phyloP scores from a whole-genome alignment of 345 rosid genomes.

The Eucalyptus cladocalyx region DNA sequence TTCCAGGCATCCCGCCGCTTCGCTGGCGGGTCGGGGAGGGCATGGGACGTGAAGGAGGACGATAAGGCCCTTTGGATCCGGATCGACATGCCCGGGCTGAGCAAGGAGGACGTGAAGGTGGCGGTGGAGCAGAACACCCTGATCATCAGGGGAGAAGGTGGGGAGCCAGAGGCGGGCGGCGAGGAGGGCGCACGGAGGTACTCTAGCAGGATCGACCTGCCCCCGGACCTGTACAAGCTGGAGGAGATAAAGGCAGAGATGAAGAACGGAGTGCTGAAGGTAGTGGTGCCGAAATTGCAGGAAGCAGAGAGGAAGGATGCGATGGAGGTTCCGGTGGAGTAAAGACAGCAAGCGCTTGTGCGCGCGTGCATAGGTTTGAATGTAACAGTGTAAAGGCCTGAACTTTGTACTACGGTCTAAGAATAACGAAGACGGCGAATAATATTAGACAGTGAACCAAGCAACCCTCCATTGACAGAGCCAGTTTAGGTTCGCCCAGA shows the following conservation, averaged over 20 bases:
- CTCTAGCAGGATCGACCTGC: slow-evolving; percentile 36
- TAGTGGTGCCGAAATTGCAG: slow-evolving; percentile 55
- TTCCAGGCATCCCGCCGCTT: not conserved
- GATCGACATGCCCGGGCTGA: slow-evolving; percentile 33
- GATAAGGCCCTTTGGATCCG: slow-evolving; percentile 4
- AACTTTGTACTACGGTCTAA: not conserved
- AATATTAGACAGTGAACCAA: not conserved
- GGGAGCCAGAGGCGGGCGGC: slow-evolving; percentile 12
- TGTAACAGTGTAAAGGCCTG: not conserved
- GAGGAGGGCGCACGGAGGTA: slow-evolving; percentile 27
- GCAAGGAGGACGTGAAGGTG: slow-evolving; percentile 24
- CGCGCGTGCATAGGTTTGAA: not conserved
- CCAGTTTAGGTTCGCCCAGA: not conserved
- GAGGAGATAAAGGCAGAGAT: slow-evolving; percentile 71
- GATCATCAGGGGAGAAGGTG: slow-evolving; percentile 48
- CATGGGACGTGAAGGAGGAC: slow-evolving; percentile 47
- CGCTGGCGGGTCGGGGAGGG: not conserved
- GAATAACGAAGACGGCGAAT: not conserved
- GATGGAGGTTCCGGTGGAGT: slow-evolving; percentile 29
- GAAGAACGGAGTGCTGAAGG: slow-evolving; percentile 75
- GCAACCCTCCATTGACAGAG: not conserved
- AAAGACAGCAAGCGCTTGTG: not conserved
- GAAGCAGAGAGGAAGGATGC: slow-evolving; percentile 42
- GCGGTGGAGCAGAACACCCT: slow-evolving; percentile 40
- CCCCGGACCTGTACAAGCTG: slow-evolving; percentile 7